phyloP scores from a whole-genome alignment of 208 protist species.

The Leishmania guyanensis region DNA sequence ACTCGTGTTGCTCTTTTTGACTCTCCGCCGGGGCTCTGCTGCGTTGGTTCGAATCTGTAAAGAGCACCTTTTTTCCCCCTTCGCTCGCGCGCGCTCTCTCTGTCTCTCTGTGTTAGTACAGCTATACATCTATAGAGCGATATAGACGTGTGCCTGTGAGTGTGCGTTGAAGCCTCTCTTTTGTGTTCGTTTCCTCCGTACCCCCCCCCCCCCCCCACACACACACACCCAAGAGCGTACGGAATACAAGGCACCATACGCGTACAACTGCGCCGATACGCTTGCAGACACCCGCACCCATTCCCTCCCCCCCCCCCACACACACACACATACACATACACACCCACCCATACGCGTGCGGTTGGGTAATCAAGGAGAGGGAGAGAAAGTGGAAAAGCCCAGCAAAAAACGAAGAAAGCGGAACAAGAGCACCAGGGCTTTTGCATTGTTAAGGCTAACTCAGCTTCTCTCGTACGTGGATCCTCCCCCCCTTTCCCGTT shows the following conservation, averaged over 20 bases:
- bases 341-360: not conserved
- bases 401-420: not conserved
- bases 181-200: not conserved
- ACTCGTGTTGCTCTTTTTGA: not conserved
- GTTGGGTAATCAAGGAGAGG: not conserved
- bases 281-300: too few species aligned
- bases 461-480: not conserved
- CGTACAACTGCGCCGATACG: not conserved
- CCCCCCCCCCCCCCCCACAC: too few species aligned
- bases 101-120: not conserved
- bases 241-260: too few species aligned
- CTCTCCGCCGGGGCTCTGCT: not conserved
- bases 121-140: too few species aligned
- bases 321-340: too few species aligned
- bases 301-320: too few species aligned
- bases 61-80: not conserved
- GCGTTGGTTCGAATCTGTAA: not conserved
- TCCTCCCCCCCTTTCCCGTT: too few species aligned
- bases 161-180: too few species aligned
- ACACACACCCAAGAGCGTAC: too few species aligned
- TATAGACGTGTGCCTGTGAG: too few species aligned
- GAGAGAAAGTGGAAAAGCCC: not conserved
- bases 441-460: not conserved
- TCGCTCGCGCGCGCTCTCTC: too few species aligned
- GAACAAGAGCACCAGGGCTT: not conserved